Conservation (phyloP, 768 basidiomycete genomes). For the Tephrocybe sp. region DNA sequence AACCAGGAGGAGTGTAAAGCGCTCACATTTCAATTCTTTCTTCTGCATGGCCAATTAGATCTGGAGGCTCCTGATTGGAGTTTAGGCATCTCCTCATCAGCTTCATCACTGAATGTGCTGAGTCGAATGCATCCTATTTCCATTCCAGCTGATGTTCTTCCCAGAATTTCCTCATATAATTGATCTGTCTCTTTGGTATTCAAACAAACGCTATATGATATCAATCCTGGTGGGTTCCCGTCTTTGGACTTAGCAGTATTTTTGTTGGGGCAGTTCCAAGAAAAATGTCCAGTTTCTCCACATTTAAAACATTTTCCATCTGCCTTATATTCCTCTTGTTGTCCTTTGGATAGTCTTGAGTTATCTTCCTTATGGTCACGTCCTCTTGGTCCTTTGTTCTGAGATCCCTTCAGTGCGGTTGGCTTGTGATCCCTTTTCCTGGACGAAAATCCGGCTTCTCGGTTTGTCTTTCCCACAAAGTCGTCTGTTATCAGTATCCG, state of each 20-base stretch:
- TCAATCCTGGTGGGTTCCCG: neutral
- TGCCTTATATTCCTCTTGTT: neutral
- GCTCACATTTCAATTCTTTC: too few relatives aligned
- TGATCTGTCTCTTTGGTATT: neutral
- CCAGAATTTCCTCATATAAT: neutral
- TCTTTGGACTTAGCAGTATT: neutral
- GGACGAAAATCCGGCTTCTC: neutral
- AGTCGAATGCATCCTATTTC: conserved; percentile 4
- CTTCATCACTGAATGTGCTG: conserved; percentile 12
- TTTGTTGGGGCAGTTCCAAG: neutral
- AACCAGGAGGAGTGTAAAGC: too few relatives aligned
- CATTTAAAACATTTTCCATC: neutral
- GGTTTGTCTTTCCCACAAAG: too few relatives aligned
- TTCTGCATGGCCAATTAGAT: too few relatives aligned
- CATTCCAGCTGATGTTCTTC: neutral
- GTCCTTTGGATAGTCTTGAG: too few relatives aligned
- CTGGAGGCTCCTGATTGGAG: neutral
- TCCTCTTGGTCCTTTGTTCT: neutral
- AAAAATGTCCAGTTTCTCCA: neutral
- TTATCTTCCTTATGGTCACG: neutral
- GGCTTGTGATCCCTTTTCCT: neutral
- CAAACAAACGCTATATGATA: neutral
- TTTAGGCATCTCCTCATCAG: conserved; percentile 3
- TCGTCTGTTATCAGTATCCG: neutral
- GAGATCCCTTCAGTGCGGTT: neutral